Base-by-base conservation (phyloP, 2,329 filamentous ascomycete genomes). In the Chrysoporthe puriensis region DNA sequence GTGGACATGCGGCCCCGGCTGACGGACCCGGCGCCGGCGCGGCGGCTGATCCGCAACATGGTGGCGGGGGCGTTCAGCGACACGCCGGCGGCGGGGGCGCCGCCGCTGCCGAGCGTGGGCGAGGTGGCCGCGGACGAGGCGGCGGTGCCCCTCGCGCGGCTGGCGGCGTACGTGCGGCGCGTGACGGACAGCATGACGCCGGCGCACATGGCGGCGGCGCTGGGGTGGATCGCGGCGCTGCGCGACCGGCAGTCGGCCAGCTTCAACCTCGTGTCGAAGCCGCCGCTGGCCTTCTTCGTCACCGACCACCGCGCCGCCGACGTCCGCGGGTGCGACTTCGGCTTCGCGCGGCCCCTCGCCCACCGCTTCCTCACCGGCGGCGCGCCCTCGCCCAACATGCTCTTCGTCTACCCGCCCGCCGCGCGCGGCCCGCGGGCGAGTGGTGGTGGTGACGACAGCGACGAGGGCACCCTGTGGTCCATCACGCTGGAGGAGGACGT, bases 1-100 rank as follows among this genome's bases (percentile, higher is more conserved):
- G 4, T 72, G 74, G 8, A 82, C 56, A 81, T 83, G 79, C 74
- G 75, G 3, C 71, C 72, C 4, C 74, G 79, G 0, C 72, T 81
- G 63, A 71, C 74, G 52, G 69, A 70, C n/a, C 78, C 79, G 0
- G 71, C 72, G 1, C 72, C 76, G 16, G 76, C 78, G 1, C 57
- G 69, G 0, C 75, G 80, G 0, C 75, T 79, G 5, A 78, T 79
- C 66, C 75, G 78, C 1, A 80, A 79, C 52, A 61, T 65, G 34
- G n/a, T 62, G 9, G 21, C 36, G 5, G 67, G 60, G 0, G 44
- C 32, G 2, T 58, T 66, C 26, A 56, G 62, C 5, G 54, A 63
- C 8, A 18, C 18, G n/a, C 43, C 66, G 7, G 62, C 26, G 26
- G 21, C 16, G 18, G 18, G 8, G 42, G 21, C 3, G 58, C 11